Conservation (phyloP, 805 yeast species). For the Cyberlindnera misumaiensis region DNA sequence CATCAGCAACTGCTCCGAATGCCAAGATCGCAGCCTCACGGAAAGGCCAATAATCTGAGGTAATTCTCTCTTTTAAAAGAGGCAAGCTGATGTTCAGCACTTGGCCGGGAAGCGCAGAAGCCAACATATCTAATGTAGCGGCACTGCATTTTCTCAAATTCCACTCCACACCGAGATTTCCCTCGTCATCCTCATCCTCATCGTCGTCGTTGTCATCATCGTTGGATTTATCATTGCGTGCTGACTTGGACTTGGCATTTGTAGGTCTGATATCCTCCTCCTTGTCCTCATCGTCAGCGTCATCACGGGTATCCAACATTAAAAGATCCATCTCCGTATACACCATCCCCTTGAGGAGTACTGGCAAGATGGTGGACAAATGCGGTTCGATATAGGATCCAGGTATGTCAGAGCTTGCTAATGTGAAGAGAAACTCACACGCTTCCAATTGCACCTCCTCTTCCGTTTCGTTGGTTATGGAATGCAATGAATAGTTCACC, state of each 20-base stretch:
- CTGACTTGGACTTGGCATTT: constrained; percentile 56
- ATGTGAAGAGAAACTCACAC: constrained; percentile 79
- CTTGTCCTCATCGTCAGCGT: constrained; percentile 69
- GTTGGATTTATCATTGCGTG: constrained; percentile 20
- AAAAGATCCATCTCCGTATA: constrained; percentile 78
- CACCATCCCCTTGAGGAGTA: constrained; percentile 73
- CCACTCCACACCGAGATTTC: constrained; percentile 72
- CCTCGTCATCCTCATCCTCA: constrained; percentile 68
- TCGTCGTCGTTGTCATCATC: constrained; percentile 51
- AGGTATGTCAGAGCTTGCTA: constrained; percentile 58
- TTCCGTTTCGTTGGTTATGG: constrained; percentile 49
- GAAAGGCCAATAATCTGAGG: constrained; percentile 73
- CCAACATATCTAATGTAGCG: constrained; percentile 79
- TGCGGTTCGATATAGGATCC: constrained; percentile 47
- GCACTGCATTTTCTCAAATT: constrained; percentile 90
- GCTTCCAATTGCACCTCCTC: constrained; percentile 86
- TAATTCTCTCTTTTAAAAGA: constrained; percentile 60
- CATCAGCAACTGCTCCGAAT: constrained; percentile 90
- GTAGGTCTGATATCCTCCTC: constrained; percentile 86
- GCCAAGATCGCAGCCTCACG: constrained; percentile 93
- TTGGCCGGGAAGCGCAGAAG: constrained; percentile 58
- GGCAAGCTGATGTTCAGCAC: constrained; percentile 70
- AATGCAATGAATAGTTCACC: constrained; percentile 73
- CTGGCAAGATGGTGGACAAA: constrained; percentile 64
- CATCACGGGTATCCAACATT: constrained; percentile 64